Conservation (phyloP, 345 rosid genomes). For the Erysimum cheiranthoides region DNA sequence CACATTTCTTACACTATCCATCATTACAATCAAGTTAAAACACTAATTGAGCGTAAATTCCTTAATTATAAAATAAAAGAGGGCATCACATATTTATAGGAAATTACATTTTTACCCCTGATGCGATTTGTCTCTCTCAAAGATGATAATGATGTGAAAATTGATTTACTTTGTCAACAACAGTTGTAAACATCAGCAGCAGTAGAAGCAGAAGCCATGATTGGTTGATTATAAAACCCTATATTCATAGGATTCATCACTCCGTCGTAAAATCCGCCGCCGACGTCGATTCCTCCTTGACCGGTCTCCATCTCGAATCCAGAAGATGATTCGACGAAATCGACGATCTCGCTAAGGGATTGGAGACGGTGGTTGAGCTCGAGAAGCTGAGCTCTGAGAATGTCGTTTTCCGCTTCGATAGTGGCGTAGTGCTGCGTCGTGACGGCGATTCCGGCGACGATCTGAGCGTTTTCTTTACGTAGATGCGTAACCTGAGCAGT, state of each 20-base stretch:
- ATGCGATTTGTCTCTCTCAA: neutral
- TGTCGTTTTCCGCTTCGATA: constrained; percentile 71
- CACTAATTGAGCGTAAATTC: neutral
- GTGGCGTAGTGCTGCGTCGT: constrained; percentile 56
- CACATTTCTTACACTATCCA: neutral
- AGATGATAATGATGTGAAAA: constrained; percentile 4
- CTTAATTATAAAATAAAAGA: constrained; percentile 14
- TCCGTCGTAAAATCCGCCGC: constrained; percentile 38
- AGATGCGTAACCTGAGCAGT: constrained; percentile 53
- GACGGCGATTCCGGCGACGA: constrained; percentile 54
- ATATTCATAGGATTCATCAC: constrained; percentile 50
- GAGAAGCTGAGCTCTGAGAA: constrained; percentile 69
- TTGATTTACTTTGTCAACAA: neutral
- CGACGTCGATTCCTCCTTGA: constrained; percentile 23
- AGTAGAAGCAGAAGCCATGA: constrained; percentile 60
- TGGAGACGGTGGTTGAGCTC: constrained; percentile 71
- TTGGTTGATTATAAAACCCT: constrained; percentile 64
- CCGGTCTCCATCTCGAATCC: constrained; percentile 40
- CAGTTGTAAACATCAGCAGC: constrained; percentile 39
- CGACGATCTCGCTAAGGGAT: constrained; percentile 71
- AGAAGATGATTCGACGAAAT: constrained; percentile 40
- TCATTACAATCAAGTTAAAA: constrained; percentile 8
- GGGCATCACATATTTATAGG: neutral
- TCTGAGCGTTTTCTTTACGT: constrained; percentile 53
- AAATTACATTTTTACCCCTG: constrained; percentile 27